Base-by-base conservation (phyloP, 805 yeast species). In the Jamesozyma jinghongensis region DNA sequence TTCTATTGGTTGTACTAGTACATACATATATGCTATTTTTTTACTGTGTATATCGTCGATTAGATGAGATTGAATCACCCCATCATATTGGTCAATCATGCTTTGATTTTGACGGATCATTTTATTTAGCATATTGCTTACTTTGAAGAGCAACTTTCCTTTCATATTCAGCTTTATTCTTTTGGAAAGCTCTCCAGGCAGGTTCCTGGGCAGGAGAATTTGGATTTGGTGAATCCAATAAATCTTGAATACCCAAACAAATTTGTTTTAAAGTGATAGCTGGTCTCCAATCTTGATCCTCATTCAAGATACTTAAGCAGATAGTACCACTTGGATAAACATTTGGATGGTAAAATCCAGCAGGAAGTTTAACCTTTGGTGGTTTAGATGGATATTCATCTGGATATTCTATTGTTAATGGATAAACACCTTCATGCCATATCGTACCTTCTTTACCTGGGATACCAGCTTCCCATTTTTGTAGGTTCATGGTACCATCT, bases 241-340 rank as follows among this genome's bases (percentile, higher is more conserved):
- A 70, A 61, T 88, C 96, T 63, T 92, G 99, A 38, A 92, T 79
- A 4, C 98, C 99, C 46, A 87, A 67, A 2, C 83, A 80, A 43
- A 92, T 81, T 59, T 90, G 95, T 57, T 85, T 87, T 50, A 90
- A 65, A 13, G 95, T 85, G 50, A 90, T 83, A 7, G 96, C 95
- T 1, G 99, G 98, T 56, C 95, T 77, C 99, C 99, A 92, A 62
- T 86, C 97, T 62, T 88, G 94, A 35, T 81, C 87, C 61, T 92
- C 98, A 62, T 92, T 92, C 57, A 92, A 69, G 40, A 92, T 88
- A 40, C 94, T 81, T 36, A 92, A 73, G 65, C 99, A 92, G 29
- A 92, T 81, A 1, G 97, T 92, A 1, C 99, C 99, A 41, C 95
- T 84, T 1, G 99, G 99, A 54, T 92, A 92, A 8, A 92, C 90